Evolutionary conservation across 1,284 basidiomycete species (phyloP), one percentile per base, ranked within the genome.

Genomic region (Ceratobasidium sp.): DNA sequence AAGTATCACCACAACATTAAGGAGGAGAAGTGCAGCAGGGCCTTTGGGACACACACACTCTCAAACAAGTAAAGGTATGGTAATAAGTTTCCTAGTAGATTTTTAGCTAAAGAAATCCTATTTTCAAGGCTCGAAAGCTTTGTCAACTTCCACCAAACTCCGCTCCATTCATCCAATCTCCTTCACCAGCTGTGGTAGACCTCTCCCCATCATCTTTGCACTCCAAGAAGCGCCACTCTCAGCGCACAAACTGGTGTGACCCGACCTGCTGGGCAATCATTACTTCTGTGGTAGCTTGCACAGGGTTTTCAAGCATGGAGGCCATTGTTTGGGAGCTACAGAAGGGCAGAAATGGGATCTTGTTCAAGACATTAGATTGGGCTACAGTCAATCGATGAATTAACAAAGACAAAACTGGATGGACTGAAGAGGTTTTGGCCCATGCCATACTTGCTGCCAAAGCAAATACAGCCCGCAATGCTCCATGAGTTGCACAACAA

Each of bases 291-390:
- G 60, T 47, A 22, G 22, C 1, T 15, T 47, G 24, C 60, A 48
- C 24, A 45, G 48, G 36, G 8, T 63, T 63, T 47, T 63, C 44
- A 27, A 41, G 36, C 11, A n/a, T 44, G 5, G 44, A 63, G 48
- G 60, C 60, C 17, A 63, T 63, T 63, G 60, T 63, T 9, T 17
- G 44, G 31, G 60, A 48, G 60, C 44, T 63, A 1, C 24, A n/a
- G 11, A 14, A 31, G 17, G 60, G 60, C 45, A 27, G 22, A 27
- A 63, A 19, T 27, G 24, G 45, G 22, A 48, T 5, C 19, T 27
- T 63, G 15, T 63, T 63, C 44, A 62, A 33, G 59, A 51, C 54
- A 19, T 29, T 57, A 9, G 60, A 63, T 63, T 17, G 60, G 48
- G 60, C 44, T 44, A 63, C 60, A 9, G 24, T 63, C 3, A 19